Conservation (phyloP, 495 filamentous ascomycete genomes). For the Thermochaetoides thermophila region DNA sequence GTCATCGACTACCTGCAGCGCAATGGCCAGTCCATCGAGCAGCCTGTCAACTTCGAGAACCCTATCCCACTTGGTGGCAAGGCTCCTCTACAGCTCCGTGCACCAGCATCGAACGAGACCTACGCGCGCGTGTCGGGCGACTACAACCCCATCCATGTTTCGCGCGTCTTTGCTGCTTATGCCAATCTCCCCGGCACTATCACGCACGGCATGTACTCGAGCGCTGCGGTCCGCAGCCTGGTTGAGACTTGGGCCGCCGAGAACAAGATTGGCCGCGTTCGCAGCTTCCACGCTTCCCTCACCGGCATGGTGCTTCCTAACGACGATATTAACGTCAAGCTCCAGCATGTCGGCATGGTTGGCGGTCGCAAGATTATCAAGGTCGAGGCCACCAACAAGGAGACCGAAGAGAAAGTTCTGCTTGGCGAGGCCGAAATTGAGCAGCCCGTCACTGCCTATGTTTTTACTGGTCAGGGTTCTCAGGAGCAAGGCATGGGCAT, state of each 20-base stretch:
- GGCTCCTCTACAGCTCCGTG: conserved; percentile 69
- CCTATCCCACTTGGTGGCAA: conserved; percentile 89
- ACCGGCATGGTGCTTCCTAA: conserved; percentile 97
- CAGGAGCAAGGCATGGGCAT: conserved; percentile 99
- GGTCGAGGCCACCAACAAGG: conserved; percentile 84
- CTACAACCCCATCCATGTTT: conserved; percentile 98
- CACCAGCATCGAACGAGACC: conserved; percentile 93
- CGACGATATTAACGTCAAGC: conserved; percentile 81
- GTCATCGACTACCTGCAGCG: conserved; percentile 92
- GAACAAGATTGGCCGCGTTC: conserved; percentile 93
- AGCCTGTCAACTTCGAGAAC: conserved; percentile 95
- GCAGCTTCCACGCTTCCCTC: conserved; percentile 87
- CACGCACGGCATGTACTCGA: conserved; percentile 98
- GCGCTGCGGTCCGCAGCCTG: conserved; percentile 90
- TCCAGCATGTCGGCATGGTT: conserved; percentile 96
- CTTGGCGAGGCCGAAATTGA: conserved; percentile 94
- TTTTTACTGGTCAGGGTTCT: conserved; percentile 95
- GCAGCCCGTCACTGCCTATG: conserved; percentile 91
- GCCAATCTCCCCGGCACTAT: conserved; percentile 92
- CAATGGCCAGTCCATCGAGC: conserved; percentile 84
- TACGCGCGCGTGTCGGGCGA: conserved; percentile 96
- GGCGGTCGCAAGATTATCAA: conserved; percentile 98
- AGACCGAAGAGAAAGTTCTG: conserved; percentile 89
- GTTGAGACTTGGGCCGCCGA: conserved; percentile 99
- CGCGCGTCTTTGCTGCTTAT: conserved; percentile 87